Percentiles rank a stretch among this genome's conserved stretches.
These are phyloP conservation scores for Trichosporon inkin DNA, from an alignment of 1,284 basidiomycete genomes.

Conservation along the genomic window DNA sequence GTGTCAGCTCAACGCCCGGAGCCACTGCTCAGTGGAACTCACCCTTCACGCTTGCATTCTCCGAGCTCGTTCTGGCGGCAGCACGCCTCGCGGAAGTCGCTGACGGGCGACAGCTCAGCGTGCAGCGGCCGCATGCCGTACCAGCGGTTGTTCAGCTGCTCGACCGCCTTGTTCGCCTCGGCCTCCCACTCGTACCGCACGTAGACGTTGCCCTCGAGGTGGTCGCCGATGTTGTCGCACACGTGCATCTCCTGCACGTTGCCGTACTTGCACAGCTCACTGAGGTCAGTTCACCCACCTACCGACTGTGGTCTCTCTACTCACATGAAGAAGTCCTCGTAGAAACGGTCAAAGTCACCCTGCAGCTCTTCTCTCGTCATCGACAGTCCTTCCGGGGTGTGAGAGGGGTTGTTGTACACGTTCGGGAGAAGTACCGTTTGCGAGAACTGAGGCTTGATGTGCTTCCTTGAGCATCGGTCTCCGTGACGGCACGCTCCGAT, in stretches of 20 bases:
- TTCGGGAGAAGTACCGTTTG: constrained; percentile 98
- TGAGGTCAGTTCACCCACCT: not conserved
- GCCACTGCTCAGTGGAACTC: constrained; percentile 23
- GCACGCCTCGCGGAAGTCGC: constrained; percentile 97
- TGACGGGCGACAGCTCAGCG: constrained; percentile 96
- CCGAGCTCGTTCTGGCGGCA: constrained; percentile 97
- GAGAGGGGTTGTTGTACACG: constrained; percentile 96
- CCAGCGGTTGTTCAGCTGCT: constrained; percentile 92
- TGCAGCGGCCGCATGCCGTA: constrained; percentile 96
- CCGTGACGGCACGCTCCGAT: constrained; percentile 51
- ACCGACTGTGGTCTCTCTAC: constrained; percentile 14
- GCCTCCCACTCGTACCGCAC: constrained; percentile 98
- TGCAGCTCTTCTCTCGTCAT: constrained; percentile 66
- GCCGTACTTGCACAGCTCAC: constrained; percentile 88
- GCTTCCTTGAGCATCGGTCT: constrained; percentile 63
- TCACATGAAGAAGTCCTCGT: constrained; percentile 82
- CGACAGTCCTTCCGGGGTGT: constrained; percentile 74
- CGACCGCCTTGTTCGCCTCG: constrained; percentile 89
- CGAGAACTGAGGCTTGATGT: constrained; percentile 94
- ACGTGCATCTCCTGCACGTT: constrained; percentile 94
- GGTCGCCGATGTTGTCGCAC: constrained; percentile 98
- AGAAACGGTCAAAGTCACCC: constrained; percentile 94
- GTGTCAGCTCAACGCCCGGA: constrained; percentile 40
- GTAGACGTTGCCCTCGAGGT: constrained; percentile 97
- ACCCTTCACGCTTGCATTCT: constrained; percentile 88